Percentiles rank a stretch among this genome's conserved stretches.
Evolutionary conservation across 352 stramenopile species (phyloP).

Genomic region (Globisporangium rhizosaccharum): DNA sequence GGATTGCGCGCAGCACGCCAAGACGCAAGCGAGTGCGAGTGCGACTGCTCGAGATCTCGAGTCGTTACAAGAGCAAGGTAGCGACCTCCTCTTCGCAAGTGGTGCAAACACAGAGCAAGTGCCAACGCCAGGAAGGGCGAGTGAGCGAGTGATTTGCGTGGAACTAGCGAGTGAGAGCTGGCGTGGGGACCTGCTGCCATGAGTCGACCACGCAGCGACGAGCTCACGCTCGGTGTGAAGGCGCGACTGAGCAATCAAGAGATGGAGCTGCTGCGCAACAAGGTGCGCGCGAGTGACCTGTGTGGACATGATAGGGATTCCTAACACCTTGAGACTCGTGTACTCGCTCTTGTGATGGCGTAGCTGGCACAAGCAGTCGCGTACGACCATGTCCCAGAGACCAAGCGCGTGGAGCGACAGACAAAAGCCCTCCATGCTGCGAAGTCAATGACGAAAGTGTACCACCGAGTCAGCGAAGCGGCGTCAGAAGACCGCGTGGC

Average conservation of each 20-base stretch:
- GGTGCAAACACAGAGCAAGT: no score
- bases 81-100: no score
- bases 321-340: no score
- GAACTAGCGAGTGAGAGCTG: no score
- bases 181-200: no score
- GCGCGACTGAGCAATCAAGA: conserved; percentile 52
- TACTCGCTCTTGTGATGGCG: no score
- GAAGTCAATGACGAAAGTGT: conserved; percentile 61
- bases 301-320: background rate
- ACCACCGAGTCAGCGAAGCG: conserved; percentile 24
- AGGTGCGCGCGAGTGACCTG: conserved; percentile 15
- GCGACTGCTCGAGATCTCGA: no score
- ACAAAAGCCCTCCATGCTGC: conserved; percentile 9
- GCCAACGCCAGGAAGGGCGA: no score
- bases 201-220: background rate
- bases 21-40: no score
- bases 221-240: conserved; percentile 34
- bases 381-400: conserved; percentile 44
- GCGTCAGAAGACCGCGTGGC: conserved; percentile 4
- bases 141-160: no score
- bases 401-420: conserved; percentile 15
- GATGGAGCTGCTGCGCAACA: conserved; percentile 54
- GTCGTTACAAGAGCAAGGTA: no score
- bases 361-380: conserved; percentile 52
- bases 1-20: no score